Percentiles rank a stretch among this genome's conserved stretches.
These are phyloP conservation scores for Candida tetrigidarum DNA, from an alignment of 1,139 yeast species.

Conservation along the genomic window DNA sequence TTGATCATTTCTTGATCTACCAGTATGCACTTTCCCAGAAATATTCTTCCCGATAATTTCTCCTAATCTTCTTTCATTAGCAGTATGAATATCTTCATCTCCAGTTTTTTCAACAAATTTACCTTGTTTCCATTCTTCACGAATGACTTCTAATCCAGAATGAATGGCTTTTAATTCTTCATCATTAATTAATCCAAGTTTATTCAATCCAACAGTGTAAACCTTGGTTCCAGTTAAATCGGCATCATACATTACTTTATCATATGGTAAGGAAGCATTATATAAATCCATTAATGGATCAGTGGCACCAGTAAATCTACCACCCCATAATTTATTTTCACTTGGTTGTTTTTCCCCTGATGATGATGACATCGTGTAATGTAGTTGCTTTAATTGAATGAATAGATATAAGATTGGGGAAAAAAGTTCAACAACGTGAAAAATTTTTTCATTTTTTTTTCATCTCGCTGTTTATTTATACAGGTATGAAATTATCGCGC, in stretches of 20 bases:
- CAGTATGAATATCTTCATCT: slow-evolving; percentile 98
- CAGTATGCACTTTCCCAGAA: slow-evolving; percentile 98
- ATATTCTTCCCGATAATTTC: slow-evolving; percentile 92
- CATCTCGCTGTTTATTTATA: too few species aligned
- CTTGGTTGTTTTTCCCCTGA: slow-evolving; percentile 54
- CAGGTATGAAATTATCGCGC: too few species aligned
- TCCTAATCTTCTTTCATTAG: slow-evolving; percentile 96
- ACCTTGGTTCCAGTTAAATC: slow-evolving; percentile 94
- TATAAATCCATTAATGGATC: slow-evolving; percentile 98
- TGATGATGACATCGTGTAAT: slow-evolving; percentile 13
- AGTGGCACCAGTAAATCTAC: slow-evolving; percentile 95
- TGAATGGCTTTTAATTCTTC: slow-evolving; percentile 82
- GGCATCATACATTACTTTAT: slow-evolving; percentile 90
- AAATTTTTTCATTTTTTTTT: too few species aligned
- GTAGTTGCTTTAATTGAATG: background rate
- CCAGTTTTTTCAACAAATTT: slow-evolving; percentile 83
- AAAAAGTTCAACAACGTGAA: too few species aligned
- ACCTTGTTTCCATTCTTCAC: slow-evolving; percentile 79
- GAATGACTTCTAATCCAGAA: slow-evolving; percentile 71
- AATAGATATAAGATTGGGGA: background rate
- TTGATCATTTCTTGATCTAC: slow-evolving; percentile 97
- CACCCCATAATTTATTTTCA: slow-evolving; percentile 91
- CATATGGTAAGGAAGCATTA: slow-evolving; percentile 96
- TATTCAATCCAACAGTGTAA: slow-evolving; percentile 84
- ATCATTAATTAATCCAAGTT: slow-evolving; percentile 70